phyloP scores from a whole-genome alignment of 83 land plant species.

The Larix sibirica region DNA sequence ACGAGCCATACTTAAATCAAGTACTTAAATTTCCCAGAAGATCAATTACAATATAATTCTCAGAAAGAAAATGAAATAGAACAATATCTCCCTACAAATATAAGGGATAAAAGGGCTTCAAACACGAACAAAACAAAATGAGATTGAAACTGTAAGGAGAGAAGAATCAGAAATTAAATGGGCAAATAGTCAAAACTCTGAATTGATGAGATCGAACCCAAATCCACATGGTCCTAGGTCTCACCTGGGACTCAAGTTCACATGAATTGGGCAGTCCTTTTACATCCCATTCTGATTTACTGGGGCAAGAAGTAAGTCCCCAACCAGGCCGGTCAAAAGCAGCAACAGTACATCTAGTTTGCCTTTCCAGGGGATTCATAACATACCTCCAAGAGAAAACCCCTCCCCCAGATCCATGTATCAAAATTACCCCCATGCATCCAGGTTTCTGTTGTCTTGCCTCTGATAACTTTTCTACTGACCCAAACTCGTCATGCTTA shows the following conservation, averaged over 20 bases:
- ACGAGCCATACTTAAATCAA: background rate
- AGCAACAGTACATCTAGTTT: slow-evolving; percentile 26
- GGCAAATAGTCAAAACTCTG: background rate
- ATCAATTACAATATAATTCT: background rate
- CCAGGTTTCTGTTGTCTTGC: slow-evolving; percentile 6
- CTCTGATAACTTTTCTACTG: background rate
- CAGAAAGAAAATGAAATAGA: background rate
- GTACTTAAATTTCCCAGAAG: slow-evolving; percentile 1
- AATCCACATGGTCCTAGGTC: background rate
- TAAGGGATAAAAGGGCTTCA: background rate
- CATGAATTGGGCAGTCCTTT: slow-evolving; percentile 39
- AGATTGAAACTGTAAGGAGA: background rate
- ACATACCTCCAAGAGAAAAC: slow-evolving; percentile 45
- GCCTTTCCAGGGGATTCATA: slow-evolving; percentile 29
- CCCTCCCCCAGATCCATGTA: slow-evolving; percentile 44
- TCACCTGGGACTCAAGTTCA: slow-evolving; percentile 17
- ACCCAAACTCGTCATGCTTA: background rate
- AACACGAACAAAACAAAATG: background rate
- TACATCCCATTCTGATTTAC: slow-evolving; percentile 31
- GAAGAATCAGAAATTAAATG: background rate
- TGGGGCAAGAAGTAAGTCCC: slow-evolving; percentile 39
- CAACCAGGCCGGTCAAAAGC: slow-evolving; percentile 48
- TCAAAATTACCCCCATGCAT: slow-evolving; percentile 23
- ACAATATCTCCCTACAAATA: background rate
- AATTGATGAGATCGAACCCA: background rate